These are phyloP conservation scores for Hyparrhenia diplandra DNA, from an alignment of 176 grass and related monocot genomes.

Conservation along the genomic window DNA sequence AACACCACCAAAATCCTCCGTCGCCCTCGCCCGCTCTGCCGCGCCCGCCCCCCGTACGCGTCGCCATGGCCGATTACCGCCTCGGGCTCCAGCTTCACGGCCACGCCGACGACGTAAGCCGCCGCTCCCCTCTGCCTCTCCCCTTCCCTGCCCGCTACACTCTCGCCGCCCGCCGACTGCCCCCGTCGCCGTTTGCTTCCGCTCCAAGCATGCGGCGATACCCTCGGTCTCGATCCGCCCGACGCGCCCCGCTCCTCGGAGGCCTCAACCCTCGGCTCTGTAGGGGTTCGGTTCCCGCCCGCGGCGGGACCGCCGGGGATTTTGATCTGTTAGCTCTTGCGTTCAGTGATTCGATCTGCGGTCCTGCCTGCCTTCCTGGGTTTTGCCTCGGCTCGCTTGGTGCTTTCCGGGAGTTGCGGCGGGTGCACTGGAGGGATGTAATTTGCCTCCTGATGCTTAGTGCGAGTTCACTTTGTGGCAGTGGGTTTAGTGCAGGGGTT, in stretches of 20 bases:
- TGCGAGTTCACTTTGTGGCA: not conserved
- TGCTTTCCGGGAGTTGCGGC: not conserved
- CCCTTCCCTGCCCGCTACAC: not conserved
- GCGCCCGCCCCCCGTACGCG: constrained; percentile 6
- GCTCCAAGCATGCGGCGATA: constrained; percentile 25
- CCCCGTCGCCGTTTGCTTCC: constrained; percentile 33
- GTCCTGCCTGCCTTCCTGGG: not conserved
- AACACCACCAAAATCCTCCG: not conserved
- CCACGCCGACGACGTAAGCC: constrained; percentile 86
- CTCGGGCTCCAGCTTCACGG: constrained; percentile 67
- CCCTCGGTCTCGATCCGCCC: constrained; percentile 17
- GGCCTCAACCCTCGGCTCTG: not conserved
- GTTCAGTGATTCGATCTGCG: constrained; percentile 23
- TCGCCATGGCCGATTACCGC: constrained; percentile 50
- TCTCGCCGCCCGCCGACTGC: not conserved
- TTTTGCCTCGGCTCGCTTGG: not conserved
- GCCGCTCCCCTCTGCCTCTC: not conserved
- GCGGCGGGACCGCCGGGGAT: no score
- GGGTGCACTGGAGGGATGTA: not conserved
- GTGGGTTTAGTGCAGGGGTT: not conserved
- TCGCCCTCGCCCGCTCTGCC: not conserved
- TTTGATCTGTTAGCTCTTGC: not conserved
- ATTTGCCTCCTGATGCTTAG: not conserved
- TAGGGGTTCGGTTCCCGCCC: not conserved
- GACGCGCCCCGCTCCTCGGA: not conserved